Evolutionary conservation across 257 asterid genomes (phyloP).

Genomic region (Gentiana dahurica): DNA sequence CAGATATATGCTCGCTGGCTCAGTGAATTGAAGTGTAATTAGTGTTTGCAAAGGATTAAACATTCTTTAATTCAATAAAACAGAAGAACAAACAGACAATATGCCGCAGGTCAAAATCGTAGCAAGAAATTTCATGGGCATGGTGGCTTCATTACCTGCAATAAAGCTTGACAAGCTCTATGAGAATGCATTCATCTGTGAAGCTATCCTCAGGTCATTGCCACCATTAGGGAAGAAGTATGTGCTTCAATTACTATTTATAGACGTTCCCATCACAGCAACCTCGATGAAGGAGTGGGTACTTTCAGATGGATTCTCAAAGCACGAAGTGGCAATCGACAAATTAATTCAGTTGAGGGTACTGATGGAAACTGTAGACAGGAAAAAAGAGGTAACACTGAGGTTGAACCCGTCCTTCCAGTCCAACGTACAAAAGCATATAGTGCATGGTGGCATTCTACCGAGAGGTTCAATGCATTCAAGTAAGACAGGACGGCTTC

Average conservation of each 20-base stretch:
- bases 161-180: slow-evolving; percentile 86
- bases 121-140: slow-evolving; percentile 93
- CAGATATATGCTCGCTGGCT: no score
- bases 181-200: slow-evolving; percentile 81
- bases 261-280: slow-evolving; percentile 59
- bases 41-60: no score
- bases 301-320: slow-evolving; percentile 68
- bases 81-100: slow-evolving; percentile 6
- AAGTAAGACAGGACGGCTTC: slow-evolving; percentile 74
- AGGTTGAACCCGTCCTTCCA: slow-evolving; percentile 66
- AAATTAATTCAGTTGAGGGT: slow-evolving; percentile 77
- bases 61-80: no score
- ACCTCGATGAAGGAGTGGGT: slow-evolving; percentile 89
- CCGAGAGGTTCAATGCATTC: slow-evolving; percentile 95
- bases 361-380: slow-evolving; percentile 69
- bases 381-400: slow-evolving; percentile 83
- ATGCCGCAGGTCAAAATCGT: slow-evolving; percentile 96
- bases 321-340: slow-evolving; percentile 84
- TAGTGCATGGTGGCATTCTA: slow-evolving; percentile 81
- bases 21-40: no score
- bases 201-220: slow-evolving; percentile 84
- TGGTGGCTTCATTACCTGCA: slow-evolving; percentile 96
- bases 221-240: slow-evolving; percentile 95
- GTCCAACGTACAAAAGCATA: slow-evolving; percentile 70
- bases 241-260: slow-evolving; percentile 60